Base-by-base conservation (phyloP, 2,329 filamentous ascomycete species). In the Exophiala sp. region DNA sequence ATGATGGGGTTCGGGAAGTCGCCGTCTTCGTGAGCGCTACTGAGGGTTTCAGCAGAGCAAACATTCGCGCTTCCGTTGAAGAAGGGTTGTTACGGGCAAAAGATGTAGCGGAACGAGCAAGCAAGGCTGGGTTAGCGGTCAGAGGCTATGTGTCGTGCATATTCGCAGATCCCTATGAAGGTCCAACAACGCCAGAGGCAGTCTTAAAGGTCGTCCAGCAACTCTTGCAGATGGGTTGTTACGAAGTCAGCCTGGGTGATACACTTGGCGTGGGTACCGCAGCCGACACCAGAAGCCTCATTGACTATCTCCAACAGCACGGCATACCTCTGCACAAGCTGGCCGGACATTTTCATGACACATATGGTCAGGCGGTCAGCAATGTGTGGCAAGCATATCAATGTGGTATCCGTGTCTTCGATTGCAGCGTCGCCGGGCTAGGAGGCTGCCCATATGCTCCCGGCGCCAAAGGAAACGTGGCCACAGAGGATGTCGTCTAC, bases 191-290 rank as follows among this genome's bases (percentile, higher is more conserved):
- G 0, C 73, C 76, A 42, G 71, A 76, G 0, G 74, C 78, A 44
- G 74, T 74, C 9, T 75, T 82, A 69, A 76, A 20, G 66, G 77
- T 52, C 58, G 80, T 55, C 65, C 74, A 76, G 56, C 84, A 77
- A 65, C 73, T 96, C 45, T 77, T 96, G 1, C 88, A 91, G 66
- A 88, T 92, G 77, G 91, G 91, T 14, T 91, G 89, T 16, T 89
- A 95, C 66, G 90, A 96, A 76, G 91, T 96, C 62, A 88, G 88
- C 1, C 81, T 96, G 0, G 91, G 90, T 5, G 91, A 96, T 66
- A 96, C 91, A 0, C 92, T 91, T 0, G 91, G 91, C 14, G 91
- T 95, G 81, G 91, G 91, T 32, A 95, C 89, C 47, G 66, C 67
- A 41, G 62, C 53, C 10, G 63, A 68, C 16, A 69, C 71, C 1